phyloP scores from a whole-genome alignment of 257 asterid genomes.

The Gentiana dahurica region DNA sequence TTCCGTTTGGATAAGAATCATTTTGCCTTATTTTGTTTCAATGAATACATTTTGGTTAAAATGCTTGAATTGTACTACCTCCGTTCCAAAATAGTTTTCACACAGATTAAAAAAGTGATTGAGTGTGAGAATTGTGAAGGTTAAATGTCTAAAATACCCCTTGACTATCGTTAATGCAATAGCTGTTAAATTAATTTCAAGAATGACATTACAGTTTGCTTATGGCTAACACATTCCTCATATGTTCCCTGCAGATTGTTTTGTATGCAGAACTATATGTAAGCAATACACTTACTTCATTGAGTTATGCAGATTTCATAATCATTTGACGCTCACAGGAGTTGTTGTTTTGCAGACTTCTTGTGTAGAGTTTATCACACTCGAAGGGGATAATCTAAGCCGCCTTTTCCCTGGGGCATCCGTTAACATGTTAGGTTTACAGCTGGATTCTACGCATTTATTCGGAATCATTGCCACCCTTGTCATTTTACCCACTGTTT shows the following conservation, averaged over 20 bases:
- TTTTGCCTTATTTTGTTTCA: too few species aligned
- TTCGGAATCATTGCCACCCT: constrained; percentile 45
- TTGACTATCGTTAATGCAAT: too few species aligned
- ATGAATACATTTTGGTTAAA: not conserved
- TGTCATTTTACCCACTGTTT: constrained; percentile 64
- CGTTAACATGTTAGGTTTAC: constrained; percentile 38
- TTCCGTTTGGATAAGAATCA: not conserved
- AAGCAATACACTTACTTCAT: constrained; percentile 19
- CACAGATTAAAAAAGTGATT: too few species aligned
- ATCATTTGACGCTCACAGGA: not conserved
- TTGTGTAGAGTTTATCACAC: constrained; percentile 65
- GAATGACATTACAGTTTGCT: too few species aligned
- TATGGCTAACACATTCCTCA: not conserved
- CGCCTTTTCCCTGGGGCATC: constrained; percentile 56
- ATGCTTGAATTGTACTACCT: too few species aligned
- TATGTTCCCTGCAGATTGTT: constrained; percentile 42
- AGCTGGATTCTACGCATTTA: constrained; percentile 53
- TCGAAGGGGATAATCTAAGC: constrained; percentile 82
- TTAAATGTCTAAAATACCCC: too few species aligned
- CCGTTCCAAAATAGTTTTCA: too few species aligned
- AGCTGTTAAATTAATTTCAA: too few species aligned
- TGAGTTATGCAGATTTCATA: not conserved
- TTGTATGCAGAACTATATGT: constrained; percentile 76
- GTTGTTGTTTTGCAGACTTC: constrained; percentile 35
- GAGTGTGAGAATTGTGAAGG: too few species aligned